Percentiles rank a stretch among this genome's conserved stretches.
These are phyloP conservation scores for Boechera retrofracta DNA, from an alignment of 345 rosid species.

Conservation along the genomic window DNA sequence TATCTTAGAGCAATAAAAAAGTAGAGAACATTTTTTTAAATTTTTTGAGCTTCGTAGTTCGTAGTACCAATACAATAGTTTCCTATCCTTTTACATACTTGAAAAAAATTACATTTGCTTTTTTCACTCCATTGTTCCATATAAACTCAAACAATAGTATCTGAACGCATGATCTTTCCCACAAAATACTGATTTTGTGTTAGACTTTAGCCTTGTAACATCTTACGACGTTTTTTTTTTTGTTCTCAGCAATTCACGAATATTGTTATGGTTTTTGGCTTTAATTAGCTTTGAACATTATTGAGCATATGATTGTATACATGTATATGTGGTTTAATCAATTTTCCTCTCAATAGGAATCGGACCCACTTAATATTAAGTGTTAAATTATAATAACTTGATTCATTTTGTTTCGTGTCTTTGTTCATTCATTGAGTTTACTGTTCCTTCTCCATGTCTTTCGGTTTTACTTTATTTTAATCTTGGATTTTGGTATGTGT, in stretches of 20 bases:
- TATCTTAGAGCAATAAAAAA: neutral
- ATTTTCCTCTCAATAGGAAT: neutral
- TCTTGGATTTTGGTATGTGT: slow-evolving; percentile 23
- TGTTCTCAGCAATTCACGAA: neutral
- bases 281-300: slow-evolving; percentile 17
- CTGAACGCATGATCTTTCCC: slow-evolving; percentile 9
- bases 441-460: slow-evolving; percentile 42
- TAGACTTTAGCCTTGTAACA: slow-evolving; percentile 17
- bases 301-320: slow-evolving; percentile 16
- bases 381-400: neutral
- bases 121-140: slow-evolving; percentile 29
- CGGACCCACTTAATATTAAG: slow-evolving; percentile 30
- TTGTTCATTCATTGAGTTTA: slow-evolving; percentile 32
- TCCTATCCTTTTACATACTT: slow-evolving; percentile 27
- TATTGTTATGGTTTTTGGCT: neutral
- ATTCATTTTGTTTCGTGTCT: slow-evolving; percentile 25
- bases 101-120: slow-evolving; percentile 9
- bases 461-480: slow-evolving; percentile 23
- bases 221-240: neutral
- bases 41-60: slow-evolving; percentile 11
- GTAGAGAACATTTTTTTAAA: neutral
- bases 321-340: slow-evolving; percentile 17
- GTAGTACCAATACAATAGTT: neutral
- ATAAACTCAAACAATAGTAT: slow-evolving; percentile 34
- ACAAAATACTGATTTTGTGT: slow-evolving; percentile 7